These are phyloP conservation scores for Blastomyces silverae DNA, from an alignment of 2,329 filamentous ascomycete genomes.

Conservation along the genomic window DNA sequence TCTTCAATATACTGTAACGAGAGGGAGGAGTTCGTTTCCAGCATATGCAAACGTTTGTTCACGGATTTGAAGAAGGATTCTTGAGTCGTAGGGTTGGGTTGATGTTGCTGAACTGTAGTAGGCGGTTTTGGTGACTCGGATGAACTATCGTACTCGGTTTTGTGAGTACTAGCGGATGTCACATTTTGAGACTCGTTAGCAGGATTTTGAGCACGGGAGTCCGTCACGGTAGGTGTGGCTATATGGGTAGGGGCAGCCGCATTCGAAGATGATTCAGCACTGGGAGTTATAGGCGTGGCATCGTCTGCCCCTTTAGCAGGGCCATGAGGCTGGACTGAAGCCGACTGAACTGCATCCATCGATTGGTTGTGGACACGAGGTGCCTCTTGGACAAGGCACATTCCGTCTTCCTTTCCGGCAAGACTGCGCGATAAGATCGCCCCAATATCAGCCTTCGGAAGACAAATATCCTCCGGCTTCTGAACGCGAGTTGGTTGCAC, in stretches of 20 bases:
- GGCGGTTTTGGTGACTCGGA: constrained; percentile 26
- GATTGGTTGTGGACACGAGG: background rate
- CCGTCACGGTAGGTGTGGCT: background rate
- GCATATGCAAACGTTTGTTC: constrained; percentile 80
- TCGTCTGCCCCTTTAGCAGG: background rate
- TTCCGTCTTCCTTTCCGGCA: background rate
- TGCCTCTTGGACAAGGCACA: constrained; percentile 1
- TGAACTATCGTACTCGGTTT: constrained; percentile 13
- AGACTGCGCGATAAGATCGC: background rate
- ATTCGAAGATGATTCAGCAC: constrained; percentile 8
- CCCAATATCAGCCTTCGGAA: background rate
- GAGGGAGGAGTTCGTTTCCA: constrained; percentile 87
- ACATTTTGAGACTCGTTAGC: constrained; percentile 28
- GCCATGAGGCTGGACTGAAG: constrained; percentile 4
- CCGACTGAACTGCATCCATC: background rate
- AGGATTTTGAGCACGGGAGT: constrained; percentile 15
- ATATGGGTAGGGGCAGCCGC: constrained; percentile 8
- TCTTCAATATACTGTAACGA: constrained; percentile 96
- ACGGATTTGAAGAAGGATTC: constrained; percentile 98
- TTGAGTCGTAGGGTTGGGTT: constrained; percentile 73
- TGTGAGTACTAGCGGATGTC: constrained; percentile 9
- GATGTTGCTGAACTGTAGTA: constrained; percentile 44
- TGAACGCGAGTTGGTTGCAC: constrained; percentile 11
- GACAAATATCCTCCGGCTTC: constrained; percentile 6
- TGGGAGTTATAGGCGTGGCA: constrained; percentile 3